Evolutionary conservation across 2,329 filamentous ascomycete genomes (phyloP).

Genomic region (Thelonectria blattea): DNA sequence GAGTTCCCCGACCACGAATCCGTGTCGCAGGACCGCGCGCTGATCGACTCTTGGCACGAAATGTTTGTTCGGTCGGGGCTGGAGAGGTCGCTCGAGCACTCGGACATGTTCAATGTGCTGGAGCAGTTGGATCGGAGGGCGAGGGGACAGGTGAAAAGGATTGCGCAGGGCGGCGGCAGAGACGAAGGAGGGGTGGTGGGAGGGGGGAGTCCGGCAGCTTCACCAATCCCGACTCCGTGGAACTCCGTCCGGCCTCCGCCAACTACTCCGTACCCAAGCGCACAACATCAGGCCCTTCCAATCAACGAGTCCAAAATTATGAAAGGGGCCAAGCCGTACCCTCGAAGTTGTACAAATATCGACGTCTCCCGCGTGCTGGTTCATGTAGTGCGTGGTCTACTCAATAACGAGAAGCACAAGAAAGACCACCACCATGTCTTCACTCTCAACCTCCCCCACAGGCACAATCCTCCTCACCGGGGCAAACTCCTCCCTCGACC

Average conservation of each 20-base stretch:
- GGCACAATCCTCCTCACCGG: constrained; percentile 46
- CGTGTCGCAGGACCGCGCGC: constrained; percentile 1
- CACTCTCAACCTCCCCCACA: constrained; percentile 17
- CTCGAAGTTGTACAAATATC: too few species aligned
- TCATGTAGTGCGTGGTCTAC: too few species aligned
- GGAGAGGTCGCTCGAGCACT: constrained; percentile 8
- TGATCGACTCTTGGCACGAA: constrained; percentile 16
- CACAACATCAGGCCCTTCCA: background rate
- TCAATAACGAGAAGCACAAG: too few species aligned
- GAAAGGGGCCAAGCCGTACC: too few species aligned
- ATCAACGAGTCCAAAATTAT: too few species aligned
- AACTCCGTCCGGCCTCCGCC: constrained; percentile 14
- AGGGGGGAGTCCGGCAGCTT: background rate
- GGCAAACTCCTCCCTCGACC: constrained; percentile 46
- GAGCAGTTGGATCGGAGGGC: constrained; percentile 27
- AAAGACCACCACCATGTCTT: background rate
- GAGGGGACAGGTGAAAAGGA: constrained; percentile 21
- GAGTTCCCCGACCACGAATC: constrained; percentile 25
- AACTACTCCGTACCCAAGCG: background rate
- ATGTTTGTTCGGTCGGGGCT: constrained; percentile 5
- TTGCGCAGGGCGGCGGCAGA: background rate
- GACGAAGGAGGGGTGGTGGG: background rate
- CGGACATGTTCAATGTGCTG: constrained; percentile 20
- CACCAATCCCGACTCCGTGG: constrained; percentile 22
- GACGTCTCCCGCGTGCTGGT: too few species aligned